Base-by-base conservation (phyloP, 2,329 filamentous ascomycete species). In the Blumeria hordei region DNA sequence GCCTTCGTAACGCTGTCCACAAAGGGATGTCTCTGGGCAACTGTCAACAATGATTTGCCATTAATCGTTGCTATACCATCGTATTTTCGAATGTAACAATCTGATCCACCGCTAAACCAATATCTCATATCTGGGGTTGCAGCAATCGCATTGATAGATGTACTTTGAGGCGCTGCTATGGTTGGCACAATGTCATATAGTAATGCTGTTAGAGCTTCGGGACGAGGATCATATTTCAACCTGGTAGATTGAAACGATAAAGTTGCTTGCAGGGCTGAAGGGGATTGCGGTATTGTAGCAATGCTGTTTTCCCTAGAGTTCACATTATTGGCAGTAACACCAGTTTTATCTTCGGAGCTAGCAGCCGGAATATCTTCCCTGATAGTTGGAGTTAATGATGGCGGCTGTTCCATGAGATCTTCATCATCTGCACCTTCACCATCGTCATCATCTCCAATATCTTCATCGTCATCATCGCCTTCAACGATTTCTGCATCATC, bases 1-100 rank as follows among this genome's bases (percentile, higher is more conserved):
- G 90, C 88, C 68, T 98, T 98, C 55, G 87, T 86, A 45, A 98
- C 92, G 62, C 86, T 94, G 66, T 98, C 92, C 43, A 98, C 92
- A 63, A 96, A 98, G 0, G 92, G 92, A 65, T 98, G 92, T 52
- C 85, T 76, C 70, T 98, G 92, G 35, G 92, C 92, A 6, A 98
- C 92, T 0, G 92, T 98, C 62, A 98, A 72, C 58, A 90, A 81
- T 36, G 92, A 78, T 69, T 94, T 95, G 59, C 88, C 88, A 65
- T 98, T 98, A 61, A 93, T 88, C 5, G 92, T 95, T 37, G 88
- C 87, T 3, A 85, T 81, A 67, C 92, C 94, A 66, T 98, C 93
- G 69, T 93, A 96, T 67, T 95, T 96, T 56, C 92, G 79, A 59
- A 98, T 90, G 65, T 94, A 98, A 51, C 92, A 90, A 69, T 98